Base-by-base conservation (phyloP, 305 asterid species). In the Ruellia speciosa region DNA sequence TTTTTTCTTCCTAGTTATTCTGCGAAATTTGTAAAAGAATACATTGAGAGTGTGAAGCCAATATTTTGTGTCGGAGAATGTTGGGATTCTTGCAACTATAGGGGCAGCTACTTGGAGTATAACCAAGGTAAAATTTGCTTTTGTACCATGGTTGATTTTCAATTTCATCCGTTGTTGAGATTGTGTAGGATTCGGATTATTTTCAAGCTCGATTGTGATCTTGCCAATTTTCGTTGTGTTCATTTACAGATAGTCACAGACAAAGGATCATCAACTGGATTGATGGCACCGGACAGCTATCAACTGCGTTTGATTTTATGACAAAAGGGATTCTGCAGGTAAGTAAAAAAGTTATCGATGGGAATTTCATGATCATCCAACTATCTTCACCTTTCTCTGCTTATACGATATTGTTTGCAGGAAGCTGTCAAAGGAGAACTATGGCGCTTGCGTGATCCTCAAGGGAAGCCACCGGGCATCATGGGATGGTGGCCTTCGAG, bases 401-500 rank as follows among this genome's bases (percentile, higher is more conserved):
- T n/a, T n/a, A n/a, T n/a, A n/a, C 1, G 6, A n/a, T 47, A 11
- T 55, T 56, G 49, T 56, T 33, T 58, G 18, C 75, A 90, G 99
- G 80, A 84, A 86, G 95, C 99, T 54, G 89, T 92, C 52, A 88
- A 92, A 77, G 99, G 96, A 61, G 88, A 92, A 70, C 71, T 83
- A 14, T 88, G 96, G 95, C 95, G 96, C 19, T 58, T 92, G 68
- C 85, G 95, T 46, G 96, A 92, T 68, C 56, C 87, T 62, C 73
- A 77, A 41, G 99, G 96, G 58, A 92, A 82, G 73, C 94, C 96
- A 55, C 94, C 99, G 9, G 99, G 99, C 64, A 90, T 88, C 28
- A 55, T 88, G 76, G 99, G 99, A 69, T 84, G 84, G 99, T 86
- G 99, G 99, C 86, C 95, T 61, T 86, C 99, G 64, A 88, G 96